Evolutionary conservation across 306 rosid genomes (phyloP), one percentile per base, ranked within the genome.

Genomic region (Vigna unguiculata): DNA sequence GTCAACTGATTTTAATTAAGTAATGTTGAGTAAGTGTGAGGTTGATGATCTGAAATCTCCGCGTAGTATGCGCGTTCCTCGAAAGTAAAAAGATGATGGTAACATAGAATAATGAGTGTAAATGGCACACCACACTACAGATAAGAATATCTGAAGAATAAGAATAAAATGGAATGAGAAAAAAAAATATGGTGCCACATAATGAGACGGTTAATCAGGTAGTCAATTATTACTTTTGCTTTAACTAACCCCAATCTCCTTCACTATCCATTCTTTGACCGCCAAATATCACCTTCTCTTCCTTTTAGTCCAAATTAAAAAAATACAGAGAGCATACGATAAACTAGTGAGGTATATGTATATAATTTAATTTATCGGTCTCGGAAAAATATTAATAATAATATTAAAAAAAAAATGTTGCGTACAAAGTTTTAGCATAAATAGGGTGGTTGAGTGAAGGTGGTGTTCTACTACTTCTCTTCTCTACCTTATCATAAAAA

Each of bases 361-460:
- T 48, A 7, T 17, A 2, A 9, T 52, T 54, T 19, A 52, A 53
- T 53, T 55, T 11, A 49, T 73, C 17, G 22, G 47, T 30, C 30
- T 49, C 48, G 46, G 61, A 75, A 68, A 71, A 55, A 54, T 1
- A 25, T 34, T 11, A 43, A 32, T 32, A 32, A 32, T 32, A 32
- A 4, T 32, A 32, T 4, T 30, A 20, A 14, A 41, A 0, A n/a
- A 19, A 25, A 4, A 4, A 41, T 2, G 5, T 41, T 41, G 72
- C 9, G 71, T 38, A 57, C 14, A 8, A 3, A 20, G 63, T 48
- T 65, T 67, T 2, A 68, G 72, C 78, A 85, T 81, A 87, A 85
- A 81, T 84, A 85, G 85, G 72, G 77, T 63, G 25, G 81, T 77
- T 73, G 65, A 79, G 75, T 24, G 15, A n/a, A 77, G 79, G 9